Conservation (phyloP, 768 basidiomycete species). For the Termitomyces sp. region DNA sequence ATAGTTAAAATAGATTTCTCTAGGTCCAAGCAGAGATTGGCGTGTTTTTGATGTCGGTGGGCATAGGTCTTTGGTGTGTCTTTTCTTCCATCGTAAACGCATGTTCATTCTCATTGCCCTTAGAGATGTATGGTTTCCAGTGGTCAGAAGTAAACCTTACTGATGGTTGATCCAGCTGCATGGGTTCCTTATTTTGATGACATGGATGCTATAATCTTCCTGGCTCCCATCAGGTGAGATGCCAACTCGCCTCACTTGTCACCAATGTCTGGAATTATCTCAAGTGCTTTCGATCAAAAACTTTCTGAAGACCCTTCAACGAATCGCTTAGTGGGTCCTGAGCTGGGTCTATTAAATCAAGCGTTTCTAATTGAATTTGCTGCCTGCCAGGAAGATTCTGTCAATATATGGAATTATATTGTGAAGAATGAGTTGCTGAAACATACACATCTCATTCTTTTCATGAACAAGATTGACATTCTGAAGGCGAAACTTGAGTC, state of each 20-base stretch:
- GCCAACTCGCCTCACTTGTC: not conserved
- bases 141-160: not conserved
- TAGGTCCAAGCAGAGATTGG: slow-evolving; percentile 32
- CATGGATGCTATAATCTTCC: slow-evolving; percentile 67
- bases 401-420: slow-evolving; percentile 69
- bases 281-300: slow-evolving; percentile 61
- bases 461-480: slow-evolving; percentile 81
- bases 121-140: slow-evolving; percentile 13
- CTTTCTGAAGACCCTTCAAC: slow-evolving; percentile 59
- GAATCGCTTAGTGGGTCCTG: slow-evolving; percentile 46
- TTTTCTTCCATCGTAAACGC: not conserved
- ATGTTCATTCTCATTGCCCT: not conserved
- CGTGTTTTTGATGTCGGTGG: slow-evolving; percentile 54
- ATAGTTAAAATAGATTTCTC: not conserved
- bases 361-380: not conserved
- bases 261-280: not conserved
- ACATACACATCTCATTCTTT: slow-evolving; percentile 68
- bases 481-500: slow-evolving; percentile 58
- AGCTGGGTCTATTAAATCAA: not conserved
- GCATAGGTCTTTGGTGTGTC: slow-evolving; percentile 57
- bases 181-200: slow-evolving; percentile 62
- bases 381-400: slow-evolving; percentile 59
- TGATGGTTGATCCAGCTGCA: slow-evolving; percentile 33
- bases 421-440: slow-evolving; percentile 68
- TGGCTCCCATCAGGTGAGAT: slow-evolving; percentile 54